Conservation (phyloP, 176 grass and related monocot species). For the Cymbopogon citratus region DNA sequence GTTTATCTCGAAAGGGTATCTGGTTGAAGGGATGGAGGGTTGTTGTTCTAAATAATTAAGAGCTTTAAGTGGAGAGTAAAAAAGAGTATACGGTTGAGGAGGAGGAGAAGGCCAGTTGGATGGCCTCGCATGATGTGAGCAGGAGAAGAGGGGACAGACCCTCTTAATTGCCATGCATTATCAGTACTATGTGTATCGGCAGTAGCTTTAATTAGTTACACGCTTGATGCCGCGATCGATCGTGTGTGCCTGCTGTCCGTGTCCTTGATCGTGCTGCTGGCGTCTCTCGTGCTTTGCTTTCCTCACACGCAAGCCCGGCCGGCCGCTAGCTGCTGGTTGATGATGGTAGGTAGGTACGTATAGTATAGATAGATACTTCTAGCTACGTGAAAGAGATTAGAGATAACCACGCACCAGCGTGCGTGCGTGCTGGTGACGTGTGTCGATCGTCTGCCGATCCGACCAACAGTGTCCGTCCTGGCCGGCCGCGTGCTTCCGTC, state of each 20-base stretch:
- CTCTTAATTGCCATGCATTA: conserved; percentile 17
- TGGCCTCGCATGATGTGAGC: background rate
- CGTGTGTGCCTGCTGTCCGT: conserved; percentile 31
- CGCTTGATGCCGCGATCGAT: background rate
- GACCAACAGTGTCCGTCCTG: background rate
- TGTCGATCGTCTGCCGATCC: background rate
- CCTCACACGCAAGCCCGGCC: conserved; percentile 7
- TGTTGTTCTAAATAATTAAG: no score
- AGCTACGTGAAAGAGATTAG: background rate
- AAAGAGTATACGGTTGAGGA: no score
- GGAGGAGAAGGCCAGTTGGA: background rate
- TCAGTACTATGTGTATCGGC: conserved; percentile 14
- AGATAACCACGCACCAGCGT: background rate
- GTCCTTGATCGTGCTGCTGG: conserved; percentile 17
- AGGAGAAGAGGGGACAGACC: background rate
- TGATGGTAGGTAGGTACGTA: background rate
- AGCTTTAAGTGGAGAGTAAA: no score
- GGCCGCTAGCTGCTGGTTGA: background rate
- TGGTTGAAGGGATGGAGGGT: no score
- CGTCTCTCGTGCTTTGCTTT: conserved; percentile 14
- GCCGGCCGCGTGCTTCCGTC: background rate
- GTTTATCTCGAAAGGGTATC: no score
- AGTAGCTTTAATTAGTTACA: background rate
- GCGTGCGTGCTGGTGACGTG: background rate
- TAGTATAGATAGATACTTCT: background rate